Evolutionary conservation across 441 rosid species (phyloP), one percentile per base, ranked within the genome.

Genomic region (Biscutella auriculata): DNA sequence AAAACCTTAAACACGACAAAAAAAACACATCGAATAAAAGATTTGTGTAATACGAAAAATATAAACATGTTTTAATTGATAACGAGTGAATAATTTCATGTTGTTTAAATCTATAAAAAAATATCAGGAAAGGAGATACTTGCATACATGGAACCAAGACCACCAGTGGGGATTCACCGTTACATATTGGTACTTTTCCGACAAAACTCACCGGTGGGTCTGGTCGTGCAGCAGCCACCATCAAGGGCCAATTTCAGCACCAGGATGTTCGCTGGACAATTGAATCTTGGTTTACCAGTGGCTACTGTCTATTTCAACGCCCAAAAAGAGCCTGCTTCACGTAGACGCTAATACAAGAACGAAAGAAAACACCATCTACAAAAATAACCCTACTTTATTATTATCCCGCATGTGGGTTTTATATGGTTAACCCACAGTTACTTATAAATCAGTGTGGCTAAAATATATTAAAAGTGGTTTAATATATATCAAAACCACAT

Each of bases 121-220:
- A 19, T 19, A 19, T 19, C 79, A 90, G 96, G 96, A 49, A 83
- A 57, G 30, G 98, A 84, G 73, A 70, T 85, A 12, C 57, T 84
- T 40, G 63, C 77, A 7, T 91, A 88, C 51, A 73, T 76, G 71
- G 85, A 70, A 5, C 98, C 98, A 16, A 72, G 73, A 8, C 97
- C 98, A 13, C 86, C 75, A 17, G 85, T 86, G 12, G 98, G 98
- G 5, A 92, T 92, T 57, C 98, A 92, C 69, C 83, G 98, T 26
- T 88, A 72, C 64, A 82, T 84, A 49, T 47, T 86, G 41, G 77
- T 88, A 35, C 76, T 92, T n/a, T 92, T 82, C 66, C 79, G 81
- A 67, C 98, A 92, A 61, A 80, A 67, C 72, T 77, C 74, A 9
- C 74, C 88, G n/a, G 44, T 85, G 40, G 86, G 85, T 47, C 19